These are phyloP conservation scores for Ceratobasidium sp. DNA, from an alignment of 1,284 basidiomycete genomes.

Conservation along the genomic window DNA sequence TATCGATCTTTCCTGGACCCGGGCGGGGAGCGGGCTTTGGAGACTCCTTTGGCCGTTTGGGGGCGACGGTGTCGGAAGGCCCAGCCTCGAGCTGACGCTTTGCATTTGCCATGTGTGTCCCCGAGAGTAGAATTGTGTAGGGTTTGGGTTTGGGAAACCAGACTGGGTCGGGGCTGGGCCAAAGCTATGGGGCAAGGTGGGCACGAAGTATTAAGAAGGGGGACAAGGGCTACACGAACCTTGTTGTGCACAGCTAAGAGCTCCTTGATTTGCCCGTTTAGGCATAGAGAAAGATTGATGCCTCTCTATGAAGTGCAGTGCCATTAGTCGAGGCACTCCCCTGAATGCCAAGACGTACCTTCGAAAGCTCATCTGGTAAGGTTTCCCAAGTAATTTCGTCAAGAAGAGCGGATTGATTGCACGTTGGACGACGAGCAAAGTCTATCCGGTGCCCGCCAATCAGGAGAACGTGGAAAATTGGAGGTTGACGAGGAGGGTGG, in stretches of 20 bases:
- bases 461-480: slow-evolving; percentile 64
- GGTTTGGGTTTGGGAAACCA: slow-evolving; percentile 21
- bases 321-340: slow-evolving; percentile 8
- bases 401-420: slow-evolving; percentile 59
- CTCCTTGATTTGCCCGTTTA: slow-evolving; percentile 55
- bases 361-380: slow-evolving; percentile 65
- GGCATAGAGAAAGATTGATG: slow-evolving; percentile 64
- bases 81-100: slow-evolving; percentile 28
- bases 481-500: slow-evolving; percentile 42
- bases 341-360: slow-evolving; percentile 52
- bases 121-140: slow-evolving; percentile 7
- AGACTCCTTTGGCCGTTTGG: slow-evolving; percentile 28
- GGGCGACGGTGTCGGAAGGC: slow-evolving; percentile 33
- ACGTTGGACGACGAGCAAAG: slow-evolving; percentile 58
- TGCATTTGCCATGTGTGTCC: slow-evolving; percentile 20
- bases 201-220: background rate
- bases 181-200: slow-evolving; percentile 18
- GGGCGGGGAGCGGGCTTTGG: slow-evolving; percentile 27
- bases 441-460: slow-evolving; percentile 65
- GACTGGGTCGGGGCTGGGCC: slow-evolving; percentile 22
- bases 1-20: slow-evolving; percentile 20
- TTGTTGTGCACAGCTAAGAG: slow-evolving; percentile 60
- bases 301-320: slow-evolving; percentile 57
- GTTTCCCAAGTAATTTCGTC: slow-evolving; percentile 71
- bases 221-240: slow-evolving; percentile 50